Conservation (phyloP, 495 filamentous ascomycete genomes). For the Halenospora varia region DNA sequence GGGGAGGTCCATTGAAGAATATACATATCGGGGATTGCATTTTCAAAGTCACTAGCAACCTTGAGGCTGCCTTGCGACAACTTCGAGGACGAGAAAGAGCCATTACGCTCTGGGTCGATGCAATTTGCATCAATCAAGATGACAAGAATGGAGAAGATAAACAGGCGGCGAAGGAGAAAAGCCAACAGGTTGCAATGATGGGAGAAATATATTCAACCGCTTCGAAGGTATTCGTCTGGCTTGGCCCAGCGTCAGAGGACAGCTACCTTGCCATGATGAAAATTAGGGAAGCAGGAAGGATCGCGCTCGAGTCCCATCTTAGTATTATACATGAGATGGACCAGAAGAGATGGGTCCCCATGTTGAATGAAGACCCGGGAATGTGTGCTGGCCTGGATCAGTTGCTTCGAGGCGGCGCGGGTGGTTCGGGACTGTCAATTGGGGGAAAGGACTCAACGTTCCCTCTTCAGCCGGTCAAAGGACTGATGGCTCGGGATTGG, state of each 20-base stretch:
- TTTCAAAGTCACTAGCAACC: constrained; percentile 18
- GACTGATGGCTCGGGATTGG: background rate
- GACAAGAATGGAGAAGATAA: constrained; percentile 15
- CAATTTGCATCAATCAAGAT: constrained; percentile 32
- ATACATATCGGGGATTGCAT: background rate
- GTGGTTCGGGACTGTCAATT: background rate
- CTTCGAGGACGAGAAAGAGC: constrained; percentile 3
- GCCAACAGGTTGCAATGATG: constrained; percentile 29
- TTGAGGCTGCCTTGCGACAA: constrained; percentile 18
- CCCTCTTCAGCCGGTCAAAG: background rate
- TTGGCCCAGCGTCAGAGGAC: constrained; percentile 19
- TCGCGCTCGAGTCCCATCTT: background rate
- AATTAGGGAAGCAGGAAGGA: background rate
- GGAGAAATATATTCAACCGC: constrained; percentile 24
- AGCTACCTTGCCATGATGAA: background rate
- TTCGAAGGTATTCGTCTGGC: constrained; percentile 24
- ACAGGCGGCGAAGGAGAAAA: constrained; percentile 20
- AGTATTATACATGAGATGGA: background rate
- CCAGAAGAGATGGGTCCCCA: background rate
- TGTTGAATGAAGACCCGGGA: background rate
- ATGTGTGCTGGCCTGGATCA: background rate
- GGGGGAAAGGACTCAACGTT: background rate
- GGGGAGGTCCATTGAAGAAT: background rate
- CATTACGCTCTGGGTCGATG: constrained; percentile 9
- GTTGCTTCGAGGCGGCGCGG: background rate